Evolutionary conservation across 2,329 filamentous ascomycete species (phyloP), one percentile per base, ranked within the genome.

Genomic region (Alternaria solani): DNA sequence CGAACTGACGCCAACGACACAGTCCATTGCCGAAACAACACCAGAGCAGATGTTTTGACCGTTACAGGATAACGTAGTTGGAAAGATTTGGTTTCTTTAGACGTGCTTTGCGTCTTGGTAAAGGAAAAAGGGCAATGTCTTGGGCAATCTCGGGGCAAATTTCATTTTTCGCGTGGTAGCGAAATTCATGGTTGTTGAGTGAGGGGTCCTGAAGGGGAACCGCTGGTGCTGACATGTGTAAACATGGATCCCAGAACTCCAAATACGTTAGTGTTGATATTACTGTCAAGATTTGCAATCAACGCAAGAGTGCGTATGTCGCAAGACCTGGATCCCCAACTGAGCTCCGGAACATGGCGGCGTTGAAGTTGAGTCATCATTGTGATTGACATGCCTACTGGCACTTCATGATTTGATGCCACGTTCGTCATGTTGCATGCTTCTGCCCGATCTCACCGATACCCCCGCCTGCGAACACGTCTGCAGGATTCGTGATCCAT

Each of bases 381-480:
- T 48, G 23, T 11, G 30, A 48, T 36, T 12, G 4, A n/a, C 25
- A 48, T 36, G 46, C 2, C 5, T 30, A 23, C 46, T 48, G 18
- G 14, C 47, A 14, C n/a, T n/a, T 52, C 20, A 14, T 18, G 7
- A 28, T 25, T 36, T 42, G 25, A 34, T 47, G 20, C 36, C 16
- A 26, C 23, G n/a, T 18, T 20, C 42, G 53, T 49, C 41, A 26
- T 43, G 18, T 28, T 57, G 46, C 46, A 49, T 49, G 14, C 46
- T 36, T 30, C 46, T 38, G 46, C 41, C 41, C 34, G 49, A 34
- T 43, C 51, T 54, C n/a, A 53, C 55, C 55, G 55, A 43, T 32
- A 36, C n/a, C 12, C n/a, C 18, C 55, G 47, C 49, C 41, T 53
- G 51, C 49, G 20, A 47, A 18, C 36, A 26, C 9, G 23, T 9